phyloP scores from a whole-genome alignment of 805 yeast genomes.

The Zygosaccharomyces gambellarensis region DNA sequence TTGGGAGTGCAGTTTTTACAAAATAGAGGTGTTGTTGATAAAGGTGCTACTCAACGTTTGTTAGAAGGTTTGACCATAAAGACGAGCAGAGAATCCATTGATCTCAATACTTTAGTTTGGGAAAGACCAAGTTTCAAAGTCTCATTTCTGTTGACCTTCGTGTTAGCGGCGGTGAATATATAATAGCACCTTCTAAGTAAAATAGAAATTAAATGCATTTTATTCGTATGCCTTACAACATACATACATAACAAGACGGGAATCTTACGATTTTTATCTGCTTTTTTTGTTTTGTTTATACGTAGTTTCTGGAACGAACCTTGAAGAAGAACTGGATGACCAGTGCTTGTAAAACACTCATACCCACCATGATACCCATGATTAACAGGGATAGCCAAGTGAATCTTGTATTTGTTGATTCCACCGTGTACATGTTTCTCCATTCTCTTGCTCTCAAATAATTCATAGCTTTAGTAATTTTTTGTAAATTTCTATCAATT shows the following conservation, averaged over 20 bases:
- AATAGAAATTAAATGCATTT: not conserved
- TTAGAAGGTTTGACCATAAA: slow-evolving; percentile 16
- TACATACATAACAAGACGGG: not conserved
- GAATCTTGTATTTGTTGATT: slow-evolving; percentile 70
- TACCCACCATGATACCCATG: slow-evolving; percentile 66
- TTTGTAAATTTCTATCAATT: slow-evolving; percentile 55
- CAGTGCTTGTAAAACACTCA: slow-evolving; percentile 73
- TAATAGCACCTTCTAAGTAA: slow-evolving; percentile 3
- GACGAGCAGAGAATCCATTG: slow-evolving; percentile 22
- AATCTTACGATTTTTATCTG: not conserved
- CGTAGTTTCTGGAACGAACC: slow-evolving; percentile 40
- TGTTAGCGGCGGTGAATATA: slow-evolving; percentile 26
- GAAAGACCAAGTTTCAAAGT: slow-evolving; percentile 24
- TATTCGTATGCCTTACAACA: not conserved
- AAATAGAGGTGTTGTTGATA: slow-evolving; percentile 23
- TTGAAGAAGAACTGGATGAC: slow-evolving; percentile 78
- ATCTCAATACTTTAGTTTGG: slow-evolving; percentile 19
- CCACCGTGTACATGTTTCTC: slow-evolving; percentile 91
- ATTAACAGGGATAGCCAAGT: slow-evolving; percentile 71
- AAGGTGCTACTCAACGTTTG: slow-evolving; percentile 15
- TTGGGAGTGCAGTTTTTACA: slow-evolving; percentile 26
- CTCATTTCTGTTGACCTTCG: slow-evolving; percentile 23
- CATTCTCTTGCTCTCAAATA: slow-evolving; percentile 94
- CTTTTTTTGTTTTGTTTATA: slow-evolving; percentile 16
- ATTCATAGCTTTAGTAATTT: slow-evolving; percentile 58